Conservation (phyloP, 805 yeast genomes). For the Schizosaccharomyces cryophilus region DNA sequence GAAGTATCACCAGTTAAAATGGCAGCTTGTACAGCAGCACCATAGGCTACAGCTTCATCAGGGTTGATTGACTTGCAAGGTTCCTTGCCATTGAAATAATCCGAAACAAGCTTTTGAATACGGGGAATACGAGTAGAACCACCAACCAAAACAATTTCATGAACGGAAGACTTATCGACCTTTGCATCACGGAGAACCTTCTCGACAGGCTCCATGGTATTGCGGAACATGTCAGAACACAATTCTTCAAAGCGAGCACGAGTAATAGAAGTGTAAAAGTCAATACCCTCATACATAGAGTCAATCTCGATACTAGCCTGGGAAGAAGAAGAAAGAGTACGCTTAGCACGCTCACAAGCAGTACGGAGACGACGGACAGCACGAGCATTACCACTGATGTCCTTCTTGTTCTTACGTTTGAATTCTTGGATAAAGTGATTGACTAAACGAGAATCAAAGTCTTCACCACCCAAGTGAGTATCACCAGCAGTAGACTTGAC, state of each 20-base stretch:
- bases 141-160: slow-evolving; percentile 88
- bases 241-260: slow-evolving; percentile 95
- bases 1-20: slow-evolving; percentile 90
- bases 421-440: slow-evolving; percentile 82
- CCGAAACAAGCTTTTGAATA: slow-evolving; percentile 83
- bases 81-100: slow-evolving; percentile 92
- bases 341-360: slow-evolving; percentile 97
- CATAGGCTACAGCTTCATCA: slow-evolving; percentile 97
- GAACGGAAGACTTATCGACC: slow-evolving; percentile 67
- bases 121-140: slow-evolving; percentile 97
- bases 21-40: slow-evolving; percentile 98
- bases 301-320: slow-evolving; percentile 90
- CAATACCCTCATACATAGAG: slow-evolving; percentile 82
- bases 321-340: slow-evolving; percentile 87
- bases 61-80: slow-evolving; percentile 93
- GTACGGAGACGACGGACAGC: slow-evolving; percentile 96
- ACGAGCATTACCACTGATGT: slow-evolving; percentile 77
- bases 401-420: slow-evolving; percentile 96
- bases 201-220: slow-evolving; percentile 85
- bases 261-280: slow-evolving; percentile 85
- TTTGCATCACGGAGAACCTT: slow-evolving; percentile 78
- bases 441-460: slow-evolving; percentile 89
- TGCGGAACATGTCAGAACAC: slow-evolving; percentile 81
- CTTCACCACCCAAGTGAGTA: slow-evolving; percentile 95
- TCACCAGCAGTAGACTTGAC: slow-evolving; percentile 88